phyloP scores from a whole-genome alignment of 495 filamentous ascomycete species.

The Xylaria nigripes region DNA sequence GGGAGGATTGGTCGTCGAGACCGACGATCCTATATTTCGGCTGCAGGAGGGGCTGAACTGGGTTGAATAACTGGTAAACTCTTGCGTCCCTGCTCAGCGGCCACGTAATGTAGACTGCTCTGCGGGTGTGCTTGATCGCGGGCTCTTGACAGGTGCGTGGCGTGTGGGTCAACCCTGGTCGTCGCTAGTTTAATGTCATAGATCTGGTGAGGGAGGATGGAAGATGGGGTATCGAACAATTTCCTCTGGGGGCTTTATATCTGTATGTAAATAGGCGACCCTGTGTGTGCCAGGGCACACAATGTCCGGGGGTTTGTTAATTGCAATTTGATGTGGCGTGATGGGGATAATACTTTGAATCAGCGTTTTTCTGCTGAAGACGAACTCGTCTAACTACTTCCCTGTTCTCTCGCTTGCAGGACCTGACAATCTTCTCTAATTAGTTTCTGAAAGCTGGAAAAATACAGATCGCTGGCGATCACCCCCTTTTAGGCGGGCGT shows the following conservation, averaged over 20 bases:
- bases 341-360: background rate
- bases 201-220: background rate
- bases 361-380: background rate
- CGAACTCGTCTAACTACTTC: background rate
- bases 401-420: background rate
- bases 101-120: background rate
- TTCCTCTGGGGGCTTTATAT: background rate
- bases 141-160: background rate
- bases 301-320: background rate
- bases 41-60: background rate
- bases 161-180: background rate
- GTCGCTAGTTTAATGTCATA: background rate
- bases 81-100: background rate
- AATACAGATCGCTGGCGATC: background rate
- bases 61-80: constrained; percentile 2
- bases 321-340: background rate
- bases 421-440: constrained; percentile 2
- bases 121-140: constrained; percentile 1
- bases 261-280: background rate
- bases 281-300: background rate
- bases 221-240: background rate
- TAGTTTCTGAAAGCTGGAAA: background rate
- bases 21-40: constrained; percentile 1
- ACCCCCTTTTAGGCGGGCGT: background rate
- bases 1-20: constrained; percentile 1